These are phyloP conservation scores for Erodium trifolium DNA, from an alignment of 441 rosid genomes.

Conservation along the genomic window DNA sequence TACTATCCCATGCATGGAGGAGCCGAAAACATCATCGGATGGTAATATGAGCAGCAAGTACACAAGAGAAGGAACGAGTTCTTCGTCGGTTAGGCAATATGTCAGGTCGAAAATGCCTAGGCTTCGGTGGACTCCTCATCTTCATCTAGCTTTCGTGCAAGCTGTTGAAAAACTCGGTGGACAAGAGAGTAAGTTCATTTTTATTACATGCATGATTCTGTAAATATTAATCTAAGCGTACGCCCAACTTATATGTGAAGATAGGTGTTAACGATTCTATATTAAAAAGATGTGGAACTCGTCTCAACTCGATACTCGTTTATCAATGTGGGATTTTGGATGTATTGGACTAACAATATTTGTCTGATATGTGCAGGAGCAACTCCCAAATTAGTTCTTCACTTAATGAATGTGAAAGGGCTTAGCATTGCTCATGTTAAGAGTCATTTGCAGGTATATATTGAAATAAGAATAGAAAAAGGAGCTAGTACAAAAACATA, in stretches of 20 bases:
- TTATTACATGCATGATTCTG: no score
- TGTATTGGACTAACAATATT: background rate
- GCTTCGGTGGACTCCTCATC: conserved; percentile 53
- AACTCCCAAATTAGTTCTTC: conserved; percentile 66
- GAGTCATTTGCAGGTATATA: conserved; percentile 63
- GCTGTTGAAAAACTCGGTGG: conserved; percentile 52
- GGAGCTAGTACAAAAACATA: no score
- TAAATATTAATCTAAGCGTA: no score
- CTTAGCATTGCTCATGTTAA: conserved; percentile 70
- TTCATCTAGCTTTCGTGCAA: conserved; percentile 41
- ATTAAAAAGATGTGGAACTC: no score
- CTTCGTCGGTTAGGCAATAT: conserved; percentile 38
- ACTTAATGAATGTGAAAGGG: conserved; percentile 60
- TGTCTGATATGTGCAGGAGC: conserved; percentile 31
- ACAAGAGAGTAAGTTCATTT: conserved; percentile 37
- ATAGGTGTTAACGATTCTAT: no score
- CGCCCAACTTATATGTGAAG: no score
- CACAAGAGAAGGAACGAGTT: conserved; percentile 18
- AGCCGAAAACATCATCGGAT: background rate
- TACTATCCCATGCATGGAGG: no score
- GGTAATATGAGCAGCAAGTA: conserved; percentile 1
- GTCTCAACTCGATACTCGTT: no score
- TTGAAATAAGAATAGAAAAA: no score
- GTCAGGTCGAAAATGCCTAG: conserved; percentile 52
- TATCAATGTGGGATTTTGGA: no score